These are phyloP conservation scores for Phialophora expanda DNA, from an alignment of 2,329 filamentous ascomycete species.

Conservation along the genomic window DNA sequence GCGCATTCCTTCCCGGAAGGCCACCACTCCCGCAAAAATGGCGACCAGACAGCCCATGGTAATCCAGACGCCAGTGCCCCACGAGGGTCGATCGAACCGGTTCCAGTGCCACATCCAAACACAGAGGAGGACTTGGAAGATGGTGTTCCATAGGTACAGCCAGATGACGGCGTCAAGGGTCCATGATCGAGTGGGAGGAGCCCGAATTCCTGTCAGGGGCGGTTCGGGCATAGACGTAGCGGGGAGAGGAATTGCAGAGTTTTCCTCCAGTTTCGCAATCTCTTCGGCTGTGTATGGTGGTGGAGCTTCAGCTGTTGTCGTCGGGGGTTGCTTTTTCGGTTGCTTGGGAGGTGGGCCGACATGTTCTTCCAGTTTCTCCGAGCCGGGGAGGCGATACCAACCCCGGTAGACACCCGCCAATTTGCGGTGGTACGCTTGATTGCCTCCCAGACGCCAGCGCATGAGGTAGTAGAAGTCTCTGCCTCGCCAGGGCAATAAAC, in stretches of 20 bases:
- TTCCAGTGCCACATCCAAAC: constrained; percentile 85
- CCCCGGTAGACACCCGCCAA: constrained; percentile 74
- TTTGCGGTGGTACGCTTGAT: constrained; percentile 64
- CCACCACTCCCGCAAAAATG: constrained; percentile 70
- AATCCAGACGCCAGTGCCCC: constrained; percentile 80
- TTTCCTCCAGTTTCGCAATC: constrained; percentile 57
- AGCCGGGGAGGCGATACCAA: constrained; percentile 77
- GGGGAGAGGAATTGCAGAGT: constrained; percentile 66
- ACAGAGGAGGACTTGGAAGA: constrained; percentile 74
- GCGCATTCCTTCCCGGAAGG: constrained; percentile 72
- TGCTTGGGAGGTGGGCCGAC: constrained; percentile 39
- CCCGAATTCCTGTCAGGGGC: constrained; percentile 73
- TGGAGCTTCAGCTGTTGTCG: constrained; percentile 27
- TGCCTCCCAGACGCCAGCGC: constrained; percentile 63
- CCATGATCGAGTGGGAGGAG: constrained; percentile 70
- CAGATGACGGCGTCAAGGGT: constrained; percentile 81
- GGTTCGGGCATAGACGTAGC: constrained; percentile 65
- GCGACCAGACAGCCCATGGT: constrained; percentile 73
- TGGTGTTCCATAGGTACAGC: constrained; percentile 78
- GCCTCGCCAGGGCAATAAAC: constrained; percentile 82
- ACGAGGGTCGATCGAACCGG: constrained; percentile 73
- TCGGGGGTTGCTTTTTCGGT: constrained; percentile 31
- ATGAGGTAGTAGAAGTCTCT: constrained; percentile 77
- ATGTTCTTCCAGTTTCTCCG: constrained; percentile 59
- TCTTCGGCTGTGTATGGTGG: constrained; percentile 51